Conservation (phyloP, 768 basidiomycete species). For the Ramaria sp. region DNA sequence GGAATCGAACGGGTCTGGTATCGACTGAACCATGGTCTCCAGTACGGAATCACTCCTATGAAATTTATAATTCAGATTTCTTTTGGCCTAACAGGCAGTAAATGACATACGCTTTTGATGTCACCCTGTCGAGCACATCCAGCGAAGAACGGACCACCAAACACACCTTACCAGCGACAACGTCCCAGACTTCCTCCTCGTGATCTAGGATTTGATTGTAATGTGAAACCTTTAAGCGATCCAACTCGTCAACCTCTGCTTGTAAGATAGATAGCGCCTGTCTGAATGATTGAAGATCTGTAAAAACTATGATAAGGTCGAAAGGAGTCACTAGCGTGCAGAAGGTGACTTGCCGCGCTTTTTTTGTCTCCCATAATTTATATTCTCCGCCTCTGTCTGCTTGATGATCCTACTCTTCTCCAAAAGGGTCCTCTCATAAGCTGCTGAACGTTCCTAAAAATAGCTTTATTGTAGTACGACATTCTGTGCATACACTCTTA, state of each 20-base stretch:
- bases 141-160: constrained; percentile 81
- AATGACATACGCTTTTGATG: constrained; percentile 66
- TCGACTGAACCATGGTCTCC: constrained; percentile 80
- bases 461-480: neutral
- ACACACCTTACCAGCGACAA: constrained; percentile 71
- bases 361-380: constrained; percentile 54
- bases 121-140: constrained; percentile 84
- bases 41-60: constrained; percentile 70
- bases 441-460: constrained; percentile 71
- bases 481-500: constrained; percentile 22
- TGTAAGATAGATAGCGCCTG: constrained; percentile 75
- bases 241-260: constrained; percentile 83
- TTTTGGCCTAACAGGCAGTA: neutral
- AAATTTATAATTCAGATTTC: constrained; percentile 3
- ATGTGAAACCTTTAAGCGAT: constrained; percentile 73
- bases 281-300: constrained; percentile 83
- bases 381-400: constrained; percentile 72
- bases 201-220: constrained; percentile 81
- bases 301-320: constrained; percentile 4
- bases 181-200: constrained; percentile 94
- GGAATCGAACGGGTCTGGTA: constrained; percentile 89
- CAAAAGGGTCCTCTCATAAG: constrained; percentile 71
- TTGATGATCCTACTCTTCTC: constrained; percentile 81
- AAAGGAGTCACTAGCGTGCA: neutral
- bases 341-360: constrained; percentile 58